Evolutionary conservation across 768 basidiomycete genomes (phyloP).

Genomic region (Gloeopeniophorella convolvens): DNA sequence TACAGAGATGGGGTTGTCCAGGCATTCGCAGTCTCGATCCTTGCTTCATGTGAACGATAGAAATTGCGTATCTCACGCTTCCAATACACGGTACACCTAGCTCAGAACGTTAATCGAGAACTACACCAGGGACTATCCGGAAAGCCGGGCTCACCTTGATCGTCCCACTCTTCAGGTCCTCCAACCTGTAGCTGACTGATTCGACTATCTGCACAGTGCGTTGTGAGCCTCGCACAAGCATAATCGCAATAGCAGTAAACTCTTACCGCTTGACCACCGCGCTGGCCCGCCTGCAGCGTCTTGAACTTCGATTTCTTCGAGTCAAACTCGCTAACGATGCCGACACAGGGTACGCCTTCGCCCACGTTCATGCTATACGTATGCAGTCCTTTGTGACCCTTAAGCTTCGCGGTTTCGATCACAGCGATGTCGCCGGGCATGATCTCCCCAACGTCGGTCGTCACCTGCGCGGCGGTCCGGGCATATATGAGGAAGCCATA

Average conservation of each 20-base stretch:
- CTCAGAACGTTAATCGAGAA: not conserved
- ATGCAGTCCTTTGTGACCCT: slow-evolving; percentile 73
- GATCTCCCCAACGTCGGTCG: slow-evolving; percentile 71
- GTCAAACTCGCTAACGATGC: slow-evolving; percentile 78
- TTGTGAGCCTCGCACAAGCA: not conserved
- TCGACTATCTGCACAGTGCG: slow-evolving; percentile 48
- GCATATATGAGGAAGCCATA: slow-evolving; percentile 75
- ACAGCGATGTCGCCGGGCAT: slow-evolving; percentile 81
- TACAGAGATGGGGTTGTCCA: too few relatives aligned
- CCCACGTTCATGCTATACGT: slow-evolving; percentile 59
- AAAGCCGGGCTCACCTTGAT: slow-evolving; percentile 76
- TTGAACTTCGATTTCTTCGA: slow-evolving; percentile 80
- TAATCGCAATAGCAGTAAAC: slow-evolving; percentile 14
- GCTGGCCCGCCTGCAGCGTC: slow-evolving; percentile 83
- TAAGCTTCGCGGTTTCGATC: slow-evolving; percentile 69
- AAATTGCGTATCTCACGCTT: slow-evolving; percentile 21
- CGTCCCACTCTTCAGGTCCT: slow-evolving; percentile 81
- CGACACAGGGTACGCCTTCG: slow-evolving; percentile 54
- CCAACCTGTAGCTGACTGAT: slow-evolving; percentile 77
- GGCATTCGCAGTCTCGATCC: too few relatives aligned
- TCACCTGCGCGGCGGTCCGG: slow-evolving; percentile 61
- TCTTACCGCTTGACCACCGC: slow-evolving; percentile 74
- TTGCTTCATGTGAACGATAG: too few relatives aligned
- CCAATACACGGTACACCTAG: slow-evolving; percentile 28
- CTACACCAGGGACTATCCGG: not conserved